Conservation (phyloP, 2,329 filamentous ascomycete genomes). For the Penicillium sp. region DNA sequence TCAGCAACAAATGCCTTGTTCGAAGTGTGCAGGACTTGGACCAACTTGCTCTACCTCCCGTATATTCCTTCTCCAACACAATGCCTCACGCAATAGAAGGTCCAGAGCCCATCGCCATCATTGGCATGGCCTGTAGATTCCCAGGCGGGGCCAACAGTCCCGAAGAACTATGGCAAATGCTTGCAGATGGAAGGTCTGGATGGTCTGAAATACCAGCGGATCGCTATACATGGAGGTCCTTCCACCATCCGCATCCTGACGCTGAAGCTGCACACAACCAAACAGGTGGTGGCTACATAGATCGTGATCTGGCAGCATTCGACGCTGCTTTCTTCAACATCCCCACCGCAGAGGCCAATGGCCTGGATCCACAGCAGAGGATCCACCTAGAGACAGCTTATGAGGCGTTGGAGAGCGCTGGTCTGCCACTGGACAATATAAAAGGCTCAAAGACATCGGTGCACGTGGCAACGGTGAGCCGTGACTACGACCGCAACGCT, state of each 20-base stretch:
- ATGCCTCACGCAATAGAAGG: background rate
- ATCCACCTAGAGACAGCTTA: background rate
- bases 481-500: background rate
- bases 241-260: background rate
- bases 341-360: background rate
- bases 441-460: background rate
- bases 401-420: background rate
- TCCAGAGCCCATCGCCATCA: slow-evolving; percentile 27
- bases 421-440: background rate
- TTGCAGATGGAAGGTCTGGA: slow-evolving; percentile 11
- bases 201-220: background rate
- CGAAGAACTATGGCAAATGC: slow-evolving; percentile 23
- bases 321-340: background rate
- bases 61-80: background rate
- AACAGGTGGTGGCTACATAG: background rate
- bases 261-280: background rate
- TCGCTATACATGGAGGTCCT: background rate
- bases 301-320: background rate
- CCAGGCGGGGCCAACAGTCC: slow-evolving; percentile 23
- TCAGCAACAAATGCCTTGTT: background rate
- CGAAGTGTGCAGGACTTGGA: background rate
- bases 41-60: background rate
- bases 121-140: slow-evolving; percentile 27
- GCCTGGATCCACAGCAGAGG: background rate
- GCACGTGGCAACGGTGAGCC: background rate